Percentiles rank a stretch among this genome's conserved stretches.
These are phyloP conservation scores for Colletotrichum liriopes DNA, from an alignment of 2,329 filamentous ascomycete species.

Conservation along the genomic window DNA sequence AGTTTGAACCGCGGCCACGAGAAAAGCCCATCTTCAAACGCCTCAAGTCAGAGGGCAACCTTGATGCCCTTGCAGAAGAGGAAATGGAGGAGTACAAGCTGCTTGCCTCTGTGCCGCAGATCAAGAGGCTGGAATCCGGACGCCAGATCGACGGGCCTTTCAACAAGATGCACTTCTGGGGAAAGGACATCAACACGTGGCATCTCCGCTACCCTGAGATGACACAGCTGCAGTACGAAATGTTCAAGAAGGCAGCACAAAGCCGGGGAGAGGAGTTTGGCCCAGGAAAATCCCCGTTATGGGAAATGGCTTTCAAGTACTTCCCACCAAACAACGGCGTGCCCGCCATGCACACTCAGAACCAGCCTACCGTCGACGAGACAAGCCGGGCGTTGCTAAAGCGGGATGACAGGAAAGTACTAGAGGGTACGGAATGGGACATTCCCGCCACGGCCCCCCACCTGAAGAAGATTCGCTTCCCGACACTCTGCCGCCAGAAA, in stretches of 20 bases:
- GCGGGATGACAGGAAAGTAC: constrained; percentile 46
- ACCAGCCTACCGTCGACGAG: constrained; percentile 21
- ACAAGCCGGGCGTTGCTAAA: constrained; percentile 44
- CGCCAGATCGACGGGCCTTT: constrained; percentile 72
- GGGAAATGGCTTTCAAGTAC: constrained; percentile 71
- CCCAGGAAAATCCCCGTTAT: constrained; percentile 66
- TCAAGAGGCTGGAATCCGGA: constrained; percentile 65
- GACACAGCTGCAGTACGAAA: constrained; percentile 72
- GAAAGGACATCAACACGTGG: constrained; percentile 68
- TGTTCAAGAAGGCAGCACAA: constrained; percentile 68
- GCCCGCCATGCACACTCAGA: constrained; percentile 34
- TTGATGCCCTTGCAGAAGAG: constrained; percentile 54
- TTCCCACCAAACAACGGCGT: constrained; percentile 63
- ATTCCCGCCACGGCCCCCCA: constrained; percentile 46
- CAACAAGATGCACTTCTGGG: constrained; percentile 72
- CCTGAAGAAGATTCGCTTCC: constrained; percentile 50
- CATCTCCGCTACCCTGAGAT: constrained; percentile 76
- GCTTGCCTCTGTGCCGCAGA: constrained; percentile 65
- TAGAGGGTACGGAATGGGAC: constrained; percentile 49
- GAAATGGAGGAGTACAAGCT: constrained; percentile 62
- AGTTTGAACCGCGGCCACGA: constrained; percentile 56
- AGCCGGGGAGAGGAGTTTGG: constrained; percentile 68
- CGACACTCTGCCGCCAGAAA: constrained; percentile 56
- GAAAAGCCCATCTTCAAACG: constrained; percentile 69
- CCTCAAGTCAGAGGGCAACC: constrained; percentile 65